Base-by-base conservation (phyloP, 805 yeast species). In the Zygosaccharomyces bisporus region DNA sequence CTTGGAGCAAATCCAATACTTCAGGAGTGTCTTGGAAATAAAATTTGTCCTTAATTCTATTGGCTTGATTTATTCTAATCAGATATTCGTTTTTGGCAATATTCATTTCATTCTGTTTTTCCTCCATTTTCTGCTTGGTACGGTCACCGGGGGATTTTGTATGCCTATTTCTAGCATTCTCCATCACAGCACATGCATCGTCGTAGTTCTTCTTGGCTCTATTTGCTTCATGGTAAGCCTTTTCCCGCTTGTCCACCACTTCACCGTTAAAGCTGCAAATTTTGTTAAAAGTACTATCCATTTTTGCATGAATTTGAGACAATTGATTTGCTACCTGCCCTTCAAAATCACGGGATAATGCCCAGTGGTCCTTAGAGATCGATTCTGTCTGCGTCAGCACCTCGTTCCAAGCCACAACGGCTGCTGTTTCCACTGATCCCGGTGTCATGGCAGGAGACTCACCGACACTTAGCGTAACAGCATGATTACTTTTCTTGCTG, bases 21-120 rank as follows among this genome's bases (percentile, higher is more conserved):
- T 90, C 96, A 0, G 99, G 99, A 19, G 89, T 69, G 63, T 93
- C 98, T 67, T 91, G 97, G 60, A 84, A 89, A 63, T 73, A 90
- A 67, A 80, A 89, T 65, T 93, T 93, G 64, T 91, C 98, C 67
- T 93, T 93, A 46, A 90, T 69, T 48, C 98, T 75, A 66, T 93
- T 93, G 42, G 95, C 93, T 20, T 86, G 78, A 56, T 80, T 85
- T 60, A 93, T 82, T 53, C 79, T 79, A 46, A 93, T 76, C 53
- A 93, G 67, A 63, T 93, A 93, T 23, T 75, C 75, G 66, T 91
- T 91, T 64, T 93, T 93, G n/a, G 83, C 80, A 45, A 75, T 75
- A 64, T 89, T 85, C 99, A 93, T 93, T 27, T 84, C 93, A 4
- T 68, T 59, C 57, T 84, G 84, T 52, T 79, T 80, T 23, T 82